Evolutionary conservation across 176 grass and related monocot species (phyloP).

Genomic region (Eleusine coracana): DNA sequence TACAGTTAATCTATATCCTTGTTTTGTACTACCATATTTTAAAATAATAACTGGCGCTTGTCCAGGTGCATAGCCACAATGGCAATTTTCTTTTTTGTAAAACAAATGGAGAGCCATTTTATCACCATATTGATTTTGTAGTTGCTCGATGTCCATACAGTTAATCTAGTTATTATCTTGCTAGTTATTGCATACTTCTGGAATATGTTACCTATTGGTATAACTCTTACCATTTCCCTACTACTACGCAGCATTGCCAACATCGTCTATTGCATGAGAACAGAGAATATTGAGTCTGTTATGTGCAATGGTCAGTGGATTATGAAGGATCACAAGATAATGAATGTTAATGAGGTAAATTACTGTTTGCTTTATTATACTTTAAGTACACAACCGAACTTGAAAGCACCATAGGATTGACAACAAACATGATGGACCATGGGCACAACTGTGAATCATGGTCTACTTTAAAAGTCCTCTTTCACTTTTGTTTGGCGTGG

Average conservation of each 20-base stretch:
- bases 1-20: neutral
- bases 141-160: neutral
- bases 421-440: neutral
- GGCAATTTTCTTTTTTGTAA: neutral
- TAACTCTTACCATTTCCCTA: constrained; percentile 2
- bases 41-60: neutral
- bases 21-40: neutral
- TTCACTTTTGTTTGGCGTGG: neutral
- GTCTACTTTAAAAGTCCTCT: neutral
- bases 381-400: neutral
- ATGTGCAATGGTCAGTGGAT: constrained; percentile 66
- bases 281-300: constrained; percentile 60
- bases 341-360: constrained; percentile 57
- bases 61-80: neutral
- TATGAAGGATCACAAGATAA: constrained; percentile 51
- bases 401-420: neutral
- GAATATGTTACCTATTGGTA: neutral
- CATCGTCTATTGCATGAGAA: constrained; percentile 58
- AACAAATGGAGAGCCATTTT: neutral
- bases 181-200: neutral
- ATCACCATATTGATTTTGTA: neutral
- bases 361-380: constrained; percentile 2
- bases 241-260: constrained; percentile 43
- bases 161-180: neutral
- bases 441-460: neutral